Conservation (phyloP, 1,139 yeast species). For the Waltiozyma sp. region DNA sequence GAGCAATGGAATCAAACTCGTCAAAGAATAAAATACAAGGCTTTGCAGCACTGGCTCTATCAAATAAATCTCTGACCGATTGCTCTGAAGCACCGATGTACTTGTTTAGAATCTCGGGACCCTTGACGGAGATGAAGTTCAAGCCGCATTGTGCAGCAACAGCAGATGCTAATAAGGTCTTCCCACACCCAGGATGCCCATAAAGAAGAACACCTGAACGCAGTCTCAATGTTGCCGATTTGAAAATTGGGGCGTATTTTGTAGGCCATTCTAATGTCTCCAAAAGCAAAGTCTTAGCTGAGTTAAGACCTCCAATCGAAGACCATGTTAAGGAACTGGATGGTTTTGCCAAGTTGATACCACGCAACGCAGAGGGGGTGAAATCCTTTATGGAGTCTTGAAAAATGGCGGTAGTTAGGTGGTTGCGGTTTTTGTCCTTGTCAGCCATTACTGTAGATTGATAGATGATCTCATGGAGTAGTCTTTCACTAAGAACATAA, state of each 20-base stretch:
- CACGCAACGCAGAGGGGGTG: slow-evolving; percentile 74
- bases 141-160: slow-evolving; percentile 90
- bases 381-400: slow-evolving; percentile 52
- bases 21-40: slow-evolving; percentile 94
- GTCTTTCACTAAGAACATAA: slow-evolving; percentile 60
- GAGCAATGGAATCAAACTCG: slow-evolving; percentile 87
- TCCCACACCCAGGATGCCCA: slow-evolving; percentile 97
- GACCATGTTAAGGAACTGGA: slow-evolving; percentile 51
- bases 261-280: slow-evolving; percentile 98
- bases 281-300: slow-evolving; percentile 62
- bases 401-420: slow-evolving; percentile 28
- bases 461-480: slow-evolving; percentile 55
- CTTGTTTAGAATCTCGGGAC: slow-evolving; percentile 89
- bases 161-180: slow-evolving; percentile 88
- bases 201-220: slow-evolving; percentile 84
- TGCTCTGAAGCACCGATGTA: slow-evolving; percentile 92
- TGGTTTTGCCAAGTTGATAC: slow-evolving; percentile 76
- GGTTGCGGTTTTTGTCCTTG: slow-evolving; percentile 2
- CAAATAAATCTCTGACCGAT: slow-evolving; percentile 77
- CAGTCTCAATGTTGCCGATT: slow-evolving; percentile 73
- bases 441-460: slow-evolving; percentile 16
- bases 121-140: slow-evolving; percentile 86
- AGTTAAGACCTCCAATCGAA: slow-evolving; percentile 80
- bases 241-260: slow-evolving; percentile 86
- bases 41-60: slow-evolving; percentile 87